phyloP scores from a whole-genome alignment of 805 yeast species.

The Ogataea trehaloabstinens region DNA sequence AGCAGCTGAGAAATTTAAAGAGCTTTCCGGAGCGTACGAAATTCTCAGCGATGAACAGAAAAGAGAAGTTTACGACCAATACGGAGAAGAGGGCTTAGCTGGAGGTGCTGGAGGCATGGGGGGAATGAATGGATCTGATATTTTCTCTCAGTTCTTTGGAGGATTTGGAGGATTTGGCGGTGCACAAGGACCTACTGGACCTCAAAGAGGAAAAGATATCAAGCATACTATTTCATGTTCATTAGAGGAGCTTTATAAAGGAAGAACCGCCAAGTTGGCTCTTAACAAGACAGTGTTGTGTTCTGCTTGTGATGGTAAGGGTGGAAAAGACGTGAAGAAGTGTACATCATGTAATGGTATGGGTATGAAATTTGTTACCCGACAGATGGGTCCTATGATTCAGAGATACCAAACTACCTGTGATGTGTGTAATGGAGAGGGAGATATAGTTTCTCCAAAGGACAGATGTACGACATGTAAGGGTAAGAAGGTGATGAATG shows the following conservation, averaged over 20 bases:
- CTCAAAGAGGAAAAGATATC: slow-evolving; percentile 86
- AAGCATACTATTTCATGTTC: slow-evolving; percentile 83
- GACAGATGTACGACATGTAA: slow-evolving; percentile 85
- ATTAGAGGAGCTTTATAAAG: slow-evolving; percentile 90
- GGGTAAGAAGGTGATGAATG: slow-evolving; percentile 84
- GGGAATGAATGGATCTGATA: slow-evolving; percentile 51
- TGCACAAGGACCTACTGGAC: slow-evolving; percentile 73
- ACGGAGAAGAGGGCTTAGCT: slow-evolving; percentile 88
- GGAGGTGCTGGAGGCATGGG: slow-evolving; percentile 71
- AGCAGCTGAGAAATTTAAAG: slow-evolving; percentile 95
- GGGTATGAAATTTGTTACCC: slow-evolving; percentile 87
- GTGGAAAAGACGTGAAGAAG: slow-evolving; percentile 90
- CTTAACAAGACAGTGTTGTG: slow-evolving; percentile 89
- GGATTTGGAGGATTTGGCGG: slow-evolving; percentile 66
- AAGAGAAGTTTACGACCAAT: slow-evolving; percentile 84
- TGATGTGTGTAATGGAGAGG: slow-evolving; percentile 89
- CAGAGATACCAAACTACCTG: slow-evolving; percentile 96
- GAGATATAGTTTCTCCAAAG: slow-evolving; percentile 81
- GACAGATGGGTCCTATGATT: slow-evolving; percentile 99
- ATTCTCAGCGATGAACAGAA: slow-evolving; percentile 83
- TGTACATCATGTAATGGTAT: slow-evolving; percentile 88
- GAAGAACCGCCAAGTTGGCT: slow-evolving; percentile 91
- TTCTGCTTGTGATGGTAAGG: slow-evolving; percentile 86
- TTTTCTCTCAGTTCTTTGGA: slow-evolving; percentile 58
- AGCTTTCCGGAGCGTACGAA: slow-evolving; percentile 84